Base-by-base conservation (phyloP, 345 rosid species). In the Lumnitzera racemosa region DNA sequence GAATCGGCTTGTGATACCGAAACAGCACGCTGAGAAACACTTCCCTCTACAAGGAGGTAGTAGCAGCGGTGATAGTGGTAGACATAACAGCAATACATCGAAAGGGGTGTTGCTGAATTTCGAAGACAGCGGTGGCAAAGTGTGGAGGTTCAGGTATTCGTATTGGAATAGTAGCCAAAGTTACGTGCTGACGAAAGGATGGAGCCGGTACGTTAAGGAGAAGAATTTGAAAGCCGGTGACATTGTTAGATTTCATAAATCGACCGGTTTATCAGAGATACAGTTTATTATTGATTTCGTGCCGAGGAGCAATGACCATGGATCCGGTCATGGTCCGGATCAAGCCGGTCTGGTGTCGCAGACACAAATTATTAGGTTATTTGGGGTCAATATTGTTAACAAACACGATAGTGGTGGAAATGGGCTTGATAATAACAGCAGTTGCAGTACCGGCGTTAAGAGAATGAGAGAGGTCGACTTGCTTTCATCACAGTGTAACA, bases 161-260 rank as follows among this genome's bases (percentile, higher is more conserved):
- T 92, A 92, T 64, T 92, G 98, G 98, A 92, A 85, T 53, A 92
- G 96, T 55, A 89, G 96, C 76, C 98, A 85, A 47, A 92, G 96
- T 65, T 92, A 89, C 48, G 98, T 89, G 55, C 76, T 92, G 63
- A 92, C 98, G 2, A 87, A 87, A 72, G 98, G 98, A 8, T 92
- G 96, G 98, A 89, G 89, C 82, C 76, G 91, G 10, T 92, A 85
- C 48, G 98, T 92, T 3, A 87, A 83, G 75, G 98, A 89, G 73
- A 92, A 83, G 80, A 77, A 62, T 54, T 65, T 92, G 27, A 78
- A 79, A 59, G 89, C 96, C 62, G 96, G 98, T 23, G 98, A 92
- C 67, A 63, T 75, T 62, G 91, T 92, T 25, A 52, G 84, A 58
- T 92, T 92, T 65, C 91, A 77, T 59, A 80, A 85, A 67, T 92